These are phyloP conservation scores for Colletotrichum sidae DNA, from an alignment of 2,329 filamentous ascomycete species.

Conservation along the genomic window DNA sequence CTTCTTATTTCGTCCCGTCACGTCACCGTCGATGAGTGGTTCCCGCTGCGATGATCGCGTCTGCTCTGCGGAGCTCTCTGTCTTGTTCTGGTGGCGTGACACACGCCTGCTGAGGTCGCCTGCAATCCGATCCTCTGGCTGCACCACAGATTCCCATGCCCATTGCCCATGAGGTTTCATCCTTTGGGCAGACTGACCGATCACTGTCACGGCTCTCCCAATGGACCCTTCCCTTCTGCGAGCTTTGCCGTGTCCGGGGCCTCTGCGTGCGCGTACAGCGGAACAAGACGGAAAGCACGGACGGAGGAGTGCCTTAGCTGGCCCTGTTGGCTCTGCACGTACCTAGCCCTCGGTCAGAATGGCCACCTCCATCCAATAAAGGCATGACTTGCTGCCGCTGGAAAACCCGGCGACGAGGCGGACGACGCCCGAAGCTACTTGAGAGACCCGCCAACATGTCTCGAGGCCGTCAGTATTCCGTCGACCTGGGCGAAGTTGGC, in stretches of 20 bases:
- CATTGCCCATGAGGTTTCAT: constrained; percentile 31
- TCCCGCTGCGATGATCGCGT: no score
- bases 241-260: constrained; percentile 13
- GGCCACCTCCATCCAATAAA: constrained; percentile 26
- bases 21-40: neutral
- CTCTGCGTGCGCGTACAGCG: constrained; percentile 16
- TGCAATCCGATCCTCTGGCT: constrained; percentile 23
- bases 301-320: constrained; percentile 10
- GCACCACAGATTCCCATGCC: constrained; percentile 4
- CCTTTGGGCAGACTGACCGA: constrained; percentile 24
- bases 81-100: constrained; percentile 2
- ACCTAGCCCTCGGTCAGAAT: constrained; percentile 15
- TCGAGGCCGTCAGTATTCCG: constrained; percentile 13
- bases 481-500: constrained; percentile 14
- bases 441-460: neutral
- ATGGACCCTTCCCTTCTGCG: constrained; percentile 29
- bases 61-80: no score
- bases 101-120: constrained; percentile 1
- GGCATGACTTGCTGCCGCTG: constrained; percentile 18
- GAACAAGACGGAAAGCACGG: constrained; percentile 18
- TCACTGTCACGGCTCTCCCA: constrained; percentile 8
- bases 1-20: constrained; percentile 31
- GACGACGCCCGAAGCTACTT: no score
- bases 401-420: neutral
- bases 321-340: constrained; percentile 7